Evolutionary conservation across 2,329 filamentous ascomycete genomes (phyloP).

Genomic region (Cercospora sp.): DNA sequence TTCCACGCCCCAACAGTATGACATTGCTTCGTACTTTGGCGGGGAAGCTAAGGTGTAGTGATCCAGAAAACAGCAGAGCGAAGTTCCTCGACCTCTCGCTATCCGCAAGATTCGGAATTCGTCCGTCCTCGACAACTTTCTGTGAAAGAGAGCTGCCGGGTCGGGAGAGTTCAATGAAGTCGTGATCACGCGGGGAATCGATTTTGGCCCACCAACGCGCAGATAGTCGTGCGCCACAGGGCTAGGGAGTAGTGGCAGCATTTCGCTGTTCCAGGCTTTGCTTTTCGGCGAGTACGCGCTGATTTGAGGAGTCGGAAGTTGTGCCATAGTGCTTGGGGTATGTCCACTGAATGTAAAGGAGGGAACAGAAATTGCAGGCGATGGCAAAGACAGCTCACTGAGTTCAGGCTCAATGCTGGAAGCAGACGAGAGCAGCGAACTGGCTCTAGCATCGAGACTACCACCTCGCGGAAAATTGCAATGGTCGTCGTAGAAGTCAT

Average conservation of each 20-base stretch:
- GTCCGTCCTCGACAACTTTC: conserved; percentile 7
- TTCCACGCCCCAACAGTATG: conserved; percentile 22
- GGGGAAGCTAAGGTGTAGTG: background rate
- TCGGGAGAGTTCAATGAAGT: background rate
- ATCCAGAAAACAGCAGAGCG: conserved; percentile 16
- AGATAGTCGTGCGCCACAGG: conserved; percentile 4
- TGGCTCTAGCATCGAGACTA: background rate
- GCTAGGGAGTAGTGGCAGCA: background rate
- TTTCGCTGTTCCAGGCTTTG: background rate
- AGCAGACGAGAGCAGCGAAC: background rate
- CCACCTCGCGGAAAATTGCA: background rate
- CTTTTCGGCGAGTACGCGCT: background rate
- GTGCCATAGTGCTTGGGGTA: background rate
- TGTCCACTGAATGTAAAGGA: background rate
- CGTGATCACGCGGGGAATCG: background rate
- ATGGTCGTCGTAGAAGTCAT: background rate
- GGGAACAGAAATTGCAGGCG: background rate
- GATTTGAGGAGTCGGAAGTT: background rate
- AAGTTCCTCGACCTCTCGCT: conserved; percentile 3
- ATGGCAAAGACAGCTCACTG: background rate
- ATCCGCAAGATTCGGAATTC: conserved; percentile 16
- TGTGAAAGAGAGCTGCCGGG: background rate
- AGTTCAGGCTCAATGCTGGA: background rate
- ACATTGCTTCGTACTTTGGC: conserved; percentile 21
- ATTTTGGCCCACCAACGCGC: conserved; percentile 2